Conservation (phyloP, 495 filamentous ascomycete genomes). For the Astrothelium subdiscretum region DNA sequence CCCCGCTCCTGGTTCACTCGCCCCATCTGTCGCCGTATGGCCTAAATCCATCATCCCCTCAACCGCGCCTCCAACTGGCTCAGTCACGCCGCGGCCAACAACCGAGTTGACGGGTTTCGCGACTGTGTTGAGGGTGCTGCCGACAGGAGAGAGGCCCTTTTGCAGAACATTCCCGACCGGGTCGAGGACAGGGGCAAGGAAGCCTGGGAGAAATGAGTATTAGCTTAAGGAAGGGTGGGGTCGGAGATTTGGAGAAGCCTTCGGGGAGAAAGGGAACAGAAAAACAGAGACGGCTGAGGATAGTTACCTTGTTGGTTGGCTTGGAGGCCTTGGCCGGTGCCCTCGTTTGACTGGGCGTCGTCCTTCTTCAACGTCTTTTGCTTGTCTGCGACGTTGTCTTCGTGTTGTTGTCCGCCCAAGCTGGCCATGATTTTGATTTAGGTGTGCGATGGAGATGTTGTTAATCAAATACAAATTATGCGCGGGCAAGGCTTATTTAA, state of each 20-base stretch:
- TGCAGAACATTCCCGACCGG: conserved; percentile 15
- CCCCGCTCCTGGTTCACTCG: neutral
- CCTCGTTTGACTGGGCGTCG: neutral
- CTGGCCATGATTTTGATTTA: neutral
- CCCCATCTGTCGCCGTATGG: neutral
- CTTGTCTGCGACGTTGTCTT: neutral
- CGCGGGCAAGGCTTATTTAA: too few relatives aligned
- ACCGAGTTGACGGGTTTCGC: neutral
- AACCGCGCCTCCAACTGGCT: neutral
- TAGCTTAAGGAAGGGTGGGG: neutral
- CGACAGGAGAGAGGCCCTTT: conserved; percentile 15
- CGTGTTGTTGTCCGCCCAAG: neutral
- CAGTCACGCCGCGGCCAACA: neutral
- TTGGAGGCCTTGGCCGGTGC: neutral
- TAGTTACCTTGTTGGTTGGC: neutral
- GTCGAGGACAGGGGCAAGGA: conserved; percentile 12
- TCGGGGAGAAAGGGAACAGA: neutral
- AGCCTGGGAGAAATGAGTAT: conserved; percentile 10
- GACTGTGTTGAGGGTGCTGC: neutral
- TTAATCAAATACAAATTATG: neutral
- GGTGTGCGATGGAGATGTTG: too few relatives aligned
- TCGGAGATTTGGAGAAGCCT: too few relatives aligned
- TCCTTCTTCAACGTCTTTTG: neutral
- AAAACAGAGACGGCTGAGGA: neutral
- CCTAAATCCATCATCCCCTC: neutral